phyloP scores from a whole-genome alignment of 2,329 filamentous ascomycete genomes.

The Ilyonectria robusta region DNA sequence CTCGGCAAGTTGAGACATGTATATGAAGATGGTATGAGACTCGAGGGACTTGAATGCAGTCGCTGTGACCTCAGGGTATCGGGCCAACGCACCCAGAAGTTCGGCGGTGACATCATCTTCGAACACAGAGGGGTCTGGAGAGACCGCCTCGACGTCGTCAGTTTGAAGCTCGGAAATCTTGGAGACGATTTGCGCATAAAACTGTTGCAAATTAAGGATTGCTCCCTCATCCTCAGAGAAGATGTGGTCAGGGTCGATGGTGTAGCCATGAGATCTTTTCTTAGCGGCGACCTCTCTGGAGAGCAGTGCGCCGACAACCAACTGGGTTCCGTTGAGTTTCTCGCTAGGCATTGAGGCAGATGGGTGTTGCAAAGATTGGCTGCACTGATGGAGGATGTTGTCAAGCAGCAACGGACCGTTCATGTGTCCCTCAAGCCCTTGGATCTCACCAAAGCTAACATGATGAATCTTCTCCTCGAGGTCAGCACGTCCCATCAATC shows the following conservation, averaged over 20 bases:
- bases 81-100: slow-evolving; percentile 70
- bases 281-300: slow-evolving; percentile 40
- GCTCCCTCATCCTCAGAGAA: too few species aligned
- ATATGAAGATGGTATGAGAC: slow-evolving; percentile 74
- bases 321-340: background rate
- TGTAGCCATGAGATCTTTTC: slow-evolving; percentile 37
- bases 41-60: slow-evolving; percentile 76
- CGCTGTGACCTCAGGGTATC: slow-evolving; percentile 75
- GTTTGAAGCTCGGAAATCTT: slow-evolving; percentile 12
- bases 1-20: slow-evolving; percentile 56
- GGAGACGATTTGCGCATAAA: slow-evolving; percentile 7
- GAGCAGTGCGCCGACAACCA: slow-evolving; percentile 22
- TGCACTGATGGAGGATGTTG: slow-evolving; percentile 21
- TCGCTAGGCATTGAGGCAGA: background rate
- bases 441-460: slow-evolving; percentile 58
- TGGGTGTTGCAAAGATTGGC: slow-evolving; percentile 1
- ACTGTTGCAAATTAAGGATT: slow-evolving; percentile 2
- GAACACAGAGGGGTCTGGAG: slow-evolving; percentile 12
- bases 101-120: slow-evolving; percentile 19
- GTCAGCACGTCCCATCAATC: slow-evolving; percentile 51
- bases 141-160: background rate
- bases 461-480: slow-evolving; percentile 51
- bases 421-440: slow-evolving; percentile 62
- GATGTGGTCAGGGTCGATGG: slow-evolving; percentile 32
- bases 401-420: slow-evolving; percentile 7